Evolutionary conservation across 2,329 filamentous ascomycete species (phyloP), one percentile per base, ranked within the genome.

Genomic region (Balansia obtecta): DNA sequence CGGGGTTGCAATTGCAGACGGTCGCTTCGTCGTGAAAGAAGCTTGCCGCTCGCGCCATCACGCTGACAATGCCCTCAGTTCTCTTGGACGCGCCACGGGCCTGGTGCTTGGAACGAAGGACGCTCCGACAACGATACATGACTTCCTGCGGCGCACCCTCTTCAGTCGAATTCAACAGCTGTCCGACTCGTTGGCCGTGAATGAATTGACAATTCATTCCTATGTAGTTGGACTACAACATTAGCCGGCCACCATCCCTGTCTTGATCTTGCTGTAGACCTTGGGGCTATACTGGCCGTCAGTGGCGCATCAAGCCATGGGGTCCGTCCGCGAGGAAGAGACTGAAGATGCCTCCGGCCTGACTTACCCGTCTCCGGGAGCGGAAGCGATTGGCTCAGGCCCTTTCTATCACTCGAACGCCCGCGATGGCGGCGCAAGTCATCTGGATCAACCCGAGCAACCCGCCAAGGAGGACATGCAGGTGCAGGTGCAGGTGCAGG

Each of bases 351-450:
- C 62, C 49, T 66, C 63, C 49, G 61, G 66, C 47, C 60, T 70
- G 39, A 68, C 68, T 38, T 77, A 75, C 55, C 70, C 73, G 11
- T 74, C 72, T 7, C 70, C 74, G 3, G 65, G 66, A 16, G 66
- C 67, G 9, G 72, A 76, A 49, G 65, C 58, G 2, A 67, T 71
- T 54, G 71, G 73, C 50, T 59, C 64, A 3, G 63, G 65, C 8
- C 62, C 71, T 2, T 74, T 74, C 57, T 74, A 75, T 56, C 64
- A 70, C 53, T 63, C 70, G 4, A 61, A 63, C 15, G 52, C 57
- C 18, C 65, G 65, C 39, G 66, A 69, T 44, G 64, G 60, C 9
- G 53, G 55, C 9, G 58, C 60, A 15, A 64, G 67, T 11, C 60
- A 63, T 7, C 58, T 61, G n/a, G 64, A 57, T 4, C 55, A 58